Percentiles rank a stretch among this genome's conserved stretches.
These are phyloP conservation scores for Daldinia loculata DNA, from an alignment of 495 filamentous ascomycete species.

Conservation along the genomic window DNA sequence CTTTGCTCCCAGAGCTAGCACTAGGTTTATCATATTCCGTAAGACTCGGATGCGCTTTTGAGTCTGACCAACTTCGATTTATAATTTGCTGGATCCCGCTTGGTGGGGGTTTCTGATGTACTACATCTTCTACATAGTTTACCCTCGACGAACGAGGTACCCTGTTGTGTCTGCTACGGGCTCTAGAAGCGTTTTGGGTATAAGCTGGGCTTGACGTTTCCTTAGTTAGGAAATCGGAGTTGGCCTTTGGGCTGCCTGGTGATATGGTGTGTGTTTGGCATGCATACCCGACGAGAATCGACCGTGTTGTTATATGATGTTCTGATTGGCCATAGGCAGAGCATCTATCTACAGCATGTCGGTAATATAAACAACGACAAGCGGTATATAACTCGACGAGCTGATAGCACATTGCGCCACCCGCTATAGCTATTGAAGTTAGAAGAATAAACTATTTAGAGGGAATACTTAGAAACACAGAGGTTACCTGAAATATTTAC, in stretches of 20 bases:
- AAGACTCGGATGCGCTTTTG: no score
- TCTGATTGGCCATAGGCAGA: slow-evolving; percentile 72
- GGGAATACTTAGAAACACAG: no score
- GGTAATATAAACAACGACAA: slow-evolving; percentile 82
- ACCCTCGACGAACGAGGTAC: no score
- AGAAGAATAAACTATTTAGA: no score
- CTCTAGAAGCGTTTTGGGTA: no score
- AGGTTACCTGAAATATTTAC: background rate
- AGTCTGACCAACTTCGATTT: no score
- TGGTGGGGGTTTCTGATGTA: no score
- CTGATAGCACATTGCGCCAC: slow-evolving; percentile 71
- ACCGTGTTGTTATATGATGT: slow-evolving; percentile 75
- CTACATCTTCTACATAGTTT: no score
- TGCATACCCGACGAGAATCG: slow-evolving; percentile 80
- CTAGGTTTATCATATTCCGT: background rate
- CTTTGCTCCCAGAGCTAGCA: background rate
- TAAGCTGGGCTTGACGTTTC: background rate
- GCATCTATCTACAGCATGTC: slow-evolving; percentile 79
- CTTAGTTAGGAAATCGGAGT: background rate
- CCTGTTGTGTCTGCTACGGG: no score
- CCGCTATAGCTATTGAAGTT: background rate
- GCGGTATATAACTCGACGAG: slow-evolving; percentile 78
- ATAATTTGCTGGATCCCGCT: no score
- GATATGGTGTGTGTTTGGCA: slow-evolving; percentile 67
- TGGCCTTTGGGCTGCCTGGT: background rate